These are phyloP conservation scores for Blastocystis sp. DNA, from an alignment of 352 stramenopile species.

Conservation along the genomic window DNA sequence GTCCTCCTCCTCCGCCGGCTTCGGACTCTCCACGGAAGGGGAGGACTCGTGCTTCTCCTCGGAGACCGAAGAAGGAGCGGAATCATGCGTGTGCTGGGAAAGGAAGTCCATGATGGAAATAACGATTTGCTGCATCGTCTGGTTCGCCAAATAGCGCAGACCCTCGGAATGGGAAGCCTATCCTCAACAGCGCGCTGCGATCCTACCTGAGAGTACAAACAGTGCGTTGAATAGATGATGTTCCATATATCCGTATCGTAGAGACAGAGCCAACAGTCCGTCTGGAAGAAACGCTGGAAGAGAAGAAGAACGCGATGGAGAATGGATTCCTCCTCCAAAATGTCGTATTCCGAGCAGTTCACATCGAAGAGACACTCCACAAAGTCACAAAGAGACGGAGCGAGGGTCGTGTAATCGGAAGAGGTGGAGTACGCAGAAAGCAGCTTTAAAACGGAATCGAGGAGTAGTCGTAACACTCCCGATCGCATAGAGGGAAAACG, in stretches of 20 bases:
- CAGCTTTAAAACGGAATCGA: slow-evolving; percentile 31
- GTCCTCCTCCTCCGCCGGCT: not conserved
- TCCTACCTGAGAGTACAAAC: slow-evolving; percentile 24
- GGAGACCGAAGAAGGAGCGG: not conserved
- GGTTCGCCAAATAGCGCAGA: not conserved
- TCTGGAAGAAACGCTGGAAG: not conserved
- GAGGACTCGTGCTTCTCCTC: not conserved
- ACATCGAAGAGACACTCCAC: slow-evolving; percentile 35
- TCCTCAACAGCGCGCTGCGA: not conserved
- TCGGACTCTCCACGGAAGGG: not conserved
- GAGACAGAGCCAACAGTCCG: not conserved
- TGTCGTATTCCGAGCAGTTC: not conserved
- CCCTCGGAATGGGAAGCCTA: slow-evolving; percentile 33
- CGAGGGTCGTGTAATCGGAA: slow-evolving; percentile 9
- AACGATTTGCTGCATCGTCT: not conserved
- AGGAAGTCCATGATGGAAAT: slow-evolving; percentile 3
- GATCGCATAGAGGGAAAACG: slow-evolving; percentile 22
- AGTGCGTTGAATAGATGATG: slow-evolving; percentile 42
- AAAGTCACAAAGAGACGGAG: slow-evolving; percentile 8
- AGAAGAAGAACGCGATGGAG: slow-evolving; percentile 3
- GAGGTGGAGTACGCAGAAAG: not conserved
- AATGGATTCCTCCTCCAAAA: slow-evolving; percentile 21
- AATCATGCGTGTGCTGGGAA: not conserved
- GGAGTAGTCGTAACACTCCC: not conserved
- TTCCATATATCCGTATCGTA: not conserved